phyloP scores from a whole-genome alignment of 805 yeast genomes.

The Saccharomyces jurei region DNA sequence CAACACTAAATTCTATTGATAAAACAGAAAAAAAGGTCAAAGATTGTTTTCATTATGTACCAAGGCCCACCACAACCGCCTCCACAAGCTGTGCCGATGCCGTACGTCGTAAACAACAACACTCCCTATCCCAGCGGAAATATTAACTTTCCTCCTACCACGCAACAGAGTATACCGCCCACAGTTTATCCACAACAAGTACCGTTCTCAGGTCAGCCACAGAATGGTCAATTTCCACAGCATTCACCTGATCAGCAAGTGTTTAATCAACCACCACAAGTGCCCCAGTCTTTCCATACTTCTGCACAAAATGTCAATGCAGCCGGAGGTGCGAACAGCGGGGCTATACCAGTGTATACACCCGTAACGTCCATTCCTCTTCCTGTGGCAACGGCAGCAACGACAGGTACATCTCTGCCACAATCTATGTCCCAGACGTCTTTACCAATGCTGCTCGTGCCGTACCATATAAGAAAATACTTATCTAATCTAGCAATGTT shows the following conservation, averaged over 20 bases:
- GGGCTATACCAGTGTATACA: background rate
- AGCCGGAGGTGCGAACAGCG: background rate
- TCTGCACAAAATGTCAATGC: background rate
- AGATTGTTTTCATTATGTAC: background rate
- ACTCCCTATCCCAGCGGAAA: background rate
- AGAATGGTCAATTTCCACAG: background rate
- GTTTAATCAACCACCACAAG: background rate
- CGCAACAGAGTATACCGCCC: background rate
- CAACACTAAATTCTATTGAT: background rate
- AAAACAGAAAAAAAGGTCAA: background rate
- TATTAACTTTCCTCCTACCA: background rate
- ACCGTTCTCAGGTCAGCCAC: background rate
- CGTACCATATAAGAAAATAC: constrained; percentile 30
- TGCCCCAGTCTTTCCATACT: background rate
- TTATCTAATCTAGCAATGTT: constrained; percentile 45
- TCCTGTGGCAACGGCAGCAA: constrained; percentile 7
- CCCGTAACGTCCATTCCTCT: background rate
- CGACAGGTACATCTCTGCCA: constrained; percentile 6
- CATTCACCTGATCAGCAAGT: background rate
- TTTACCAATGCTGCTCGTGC: constrained; percentile 4
- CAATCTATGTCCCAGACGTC: background rate
- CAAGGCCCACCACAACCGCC: background rate
- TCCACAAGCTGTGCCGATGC: background rate
- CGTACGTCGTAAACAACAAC: background rate
- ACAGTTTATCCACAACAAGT: background rate